Evolutionary conservation across 495 filamentous ascomycete species (phyloP), one percentile per base, ranked within the genome.

Genomic region (Terfezia boudieri): DNA sequence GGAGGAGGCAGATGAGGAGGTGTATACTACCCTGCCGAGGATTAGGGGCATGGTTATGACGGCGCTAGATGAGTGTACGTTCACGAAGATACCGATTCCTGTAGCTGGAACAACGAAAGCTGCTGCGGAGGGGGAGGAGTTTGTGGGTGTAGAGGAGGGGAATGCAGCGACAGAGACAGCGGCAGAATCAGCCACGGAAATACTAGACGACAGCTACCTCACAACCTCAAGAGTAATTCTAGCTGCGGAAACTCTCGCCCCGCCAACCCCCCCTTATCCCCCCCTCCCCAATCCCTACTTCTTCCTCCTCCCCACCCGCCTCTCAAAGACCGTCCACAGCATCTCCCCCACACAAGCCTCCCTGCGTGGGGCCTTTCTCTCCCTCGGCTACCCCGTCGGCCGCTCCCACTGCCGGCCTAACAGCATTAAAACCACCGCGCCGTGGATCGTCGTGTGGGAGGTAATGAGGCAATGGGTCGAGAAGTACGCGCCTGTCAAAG

Each of bases 1-100:
- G 8, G 76, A 82, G 2, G 67, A 69, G 2, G 72, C 77, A 2
- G 72, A 82, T 9, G 41, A 46, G 41, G 41, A 46, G 4, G 72
- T 76, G 0, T 98, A 98, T 62, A 74, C 76, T 50, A 98, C 90
- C 0, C 76, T 77, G 26, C 70, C 75, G 26, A 76, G 90, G 49
- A 80, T 98, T 51, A 78, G 88, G 61, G 90, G 90, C 55, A 94
- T 96, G 90, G 74, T 98, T 16, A 78, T 76, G 14, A 84, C 84
- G 0, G 90, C 89, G 0, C 72, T 87, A 2, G 82, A 95, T 60
- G 90, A 98, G 57, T 64, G 63, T 2, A 55, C 55, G 49, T 55
- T 70, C 9, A 57, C 63, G 14, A 62, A 69, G 17, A 57, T 66
- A 17, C 17, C 41, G 1, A 20, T 14, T 14, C 14, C 41, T 9